These are phyloP conservation scores for Penicillium sp. DNA, from an alignment of 2,329 filamentous ascomycete species.

Conservation along the genomic window DNA sequence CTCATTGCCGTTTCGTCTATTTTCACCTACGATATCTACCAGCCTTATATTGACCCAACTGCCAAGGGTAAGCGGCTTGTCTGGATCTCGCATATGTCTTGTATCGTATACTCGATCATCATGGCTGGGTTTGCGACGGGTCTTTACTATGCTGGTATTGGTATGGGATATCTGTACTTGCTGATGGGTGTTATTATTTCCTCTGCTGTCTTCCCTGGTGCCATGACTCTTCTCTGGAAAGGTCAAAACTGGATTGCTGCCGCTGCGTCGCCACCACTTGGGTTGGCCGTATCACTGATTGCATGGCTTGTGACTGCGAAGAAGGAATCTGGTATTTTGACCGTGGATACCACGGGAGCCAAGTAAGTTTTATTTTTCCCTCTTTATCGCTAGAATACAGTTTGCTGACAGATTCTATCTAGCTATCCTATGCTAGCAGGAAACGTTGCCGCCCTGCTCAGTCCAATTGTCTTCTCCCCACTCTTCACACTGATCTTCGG, in stretches of 20 bases:
- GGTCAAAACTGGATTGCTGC: conserved; percentile 78
- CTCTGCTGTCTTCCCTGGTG: conserved; percentile 79
- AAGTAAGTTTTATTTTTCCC: conserved; percentile 54
- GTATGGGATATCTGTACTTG: conserved; percentile 86
- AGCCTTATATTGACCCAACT: conserved; percentile 79
- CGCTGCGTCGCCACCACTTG: conserved; percentile 69
- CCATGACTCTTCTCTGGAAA: conserved; percentile 78
- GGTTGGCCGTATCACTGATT: conserved; percentile 69
- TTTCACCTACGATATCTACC: conserved; percentile 86
- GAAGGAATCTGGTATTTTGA: conserved; percentile 69
- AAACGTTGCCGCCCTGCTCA: conserved; percentile 80
- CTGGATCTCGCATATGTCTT: conserved; percentile 75
- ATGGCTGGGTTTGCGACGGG: conserved; percentile 81
- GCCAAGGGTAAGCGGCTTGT: conserved; percentile 79
- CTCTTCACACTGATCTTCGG: conserved; percentile 73
- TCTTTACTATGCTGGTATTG: conserved; percentile 73
- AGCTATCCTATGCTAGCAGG: conserved; percentile 81
- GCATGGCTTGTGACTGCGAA: conserved; percentile 80
- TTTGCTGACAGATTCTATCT: neutral
- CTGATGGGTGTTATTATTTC: conserved; percentile 93
- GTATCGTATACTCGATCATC: conserved; percentile 73
- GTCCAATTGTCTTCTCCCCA: conserved; percentile 74
- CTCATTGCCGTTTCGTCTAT: conserved; percentile 88
- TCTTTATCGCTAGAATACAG: neutral
- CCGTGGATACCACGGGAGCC: conserved; percentile 76